Evolutionary conservation across 2,329 filamentous ascomycete species (phyloP), one percentile per base, ranked within the genome.

Genomic region (Scolecobasidium constrictum): DNA sequence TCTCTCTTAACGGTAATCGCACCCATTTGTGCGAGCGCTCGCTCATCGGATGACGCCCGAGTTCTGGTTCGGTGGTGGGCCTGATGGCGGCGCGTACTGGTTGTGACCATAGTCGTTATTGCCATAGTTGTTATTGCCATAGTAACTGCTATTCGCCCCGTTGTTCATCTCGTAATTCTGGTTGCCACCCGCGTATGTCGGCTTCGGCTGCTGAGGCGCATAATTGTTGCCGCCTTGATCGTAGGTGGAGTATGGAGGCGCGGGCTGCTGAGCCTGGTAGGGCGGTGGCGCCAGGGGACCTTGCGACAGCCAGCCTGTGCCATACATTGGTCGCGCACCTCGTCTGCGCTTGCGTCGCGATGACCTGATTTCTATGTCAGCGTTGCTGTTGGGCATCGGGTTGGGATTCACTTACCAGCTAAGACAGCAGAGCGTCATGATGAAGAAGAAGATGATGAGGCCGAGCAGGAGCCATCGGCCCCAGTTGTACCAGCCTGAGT

Each of bases 381-480:
- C 18, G 17, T 9, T 4, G 13, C 1, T 11, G 1, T 11, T 16
- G 31, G 11, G 12, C n/a, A n/a, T 9, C 9, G 9, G 9, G 26
- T 31, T 9, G 26, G 9, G 9, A 31, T 21, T 7, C n/a, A 26
- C 42, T 31, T 44, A 44, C 42, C 35, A 21, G 34, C 35, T 39
- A 15, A 37, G 19, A 12, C 35, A 44, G 42, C 31, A 39, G 15
- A 44, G 20, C 22, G 36, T 36, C 35, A 19, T 12, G 12, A 44
- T 12, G 20, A 39, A 38, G 21, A 44, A 20, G 17, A 39, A 22
- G 26, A 44, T 16, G 12, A 44, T 34, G 4, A 44, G 19, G 13
- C 35, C 42, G n/a, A 39, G 15, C n/a, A 44, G 11, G 17, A 44
- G n/a, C 42, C 42, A 44, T 11, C 42, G 42, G 18, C 42, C 42